Evolutionary conservation across 2,329 filamentous ascomycete genomes (phyloP).

Genomic region (Exutisphaerella laricina): DNA sequence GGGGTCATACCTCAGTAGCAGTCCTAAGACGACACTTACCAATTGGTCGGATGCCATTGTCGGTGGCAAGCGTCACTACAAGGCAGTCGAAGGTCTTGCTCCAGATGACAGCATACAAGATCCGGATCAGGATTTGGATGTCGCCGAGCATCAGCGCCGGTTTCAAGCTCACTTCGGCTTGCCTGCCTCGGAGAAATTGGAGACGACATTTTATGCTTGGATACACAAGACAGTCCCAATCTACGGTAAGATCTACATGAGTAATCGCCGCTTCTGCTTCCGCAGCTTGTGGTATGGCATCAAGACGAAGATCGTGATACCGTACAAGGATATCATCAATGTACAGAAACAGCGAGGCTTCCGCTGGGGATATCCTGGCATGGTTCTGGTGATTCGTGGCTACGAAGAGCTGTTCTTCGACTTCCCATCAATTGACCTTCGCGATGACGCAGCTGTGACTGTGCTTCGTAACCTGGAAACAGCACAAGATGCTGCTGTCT

Average conservation of each 20-base stretch:
- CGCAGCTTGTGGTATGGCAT: conserved; percentile 84
- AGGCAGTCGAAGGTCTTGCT: conserved; percentile 59
- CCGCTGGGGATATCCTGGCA: conserved; percentile 79
- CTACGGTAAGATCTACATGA: conserved; percentile 95
- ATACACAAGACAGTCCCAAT: conserved; percentile 84
- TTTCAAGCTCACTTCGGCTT: conserved; percentile 88
- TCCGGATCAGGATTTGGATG: conserved; percentile 51
- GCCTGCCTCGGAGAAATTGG: conserved; percentile 73
- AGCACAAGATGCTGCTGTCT: conserved; percentile 63
- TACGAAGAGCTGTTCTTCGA: conserved; percentile 98
- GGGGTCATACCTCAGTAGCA: conserved; percentile 61
- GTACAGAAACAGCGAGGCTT: conserved; percentile 94
- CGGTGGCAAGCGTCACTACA: conserved; percentile 84
- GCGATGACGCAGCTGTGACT: conserved; percentile 85
- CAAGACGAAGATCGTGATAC: conserved; percentile 84
- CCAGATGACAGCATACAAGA: conserved; percentile 60
- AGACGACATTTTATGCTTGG: conserved; percentile 87
- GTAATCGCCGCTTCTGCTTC: conserved; percentile 83
- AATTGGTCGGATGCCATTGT: conserved; percentile 98
- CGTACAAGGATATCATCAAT: conserved; percentile 85
- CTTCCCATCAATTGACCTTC: conserved; percentile 67
- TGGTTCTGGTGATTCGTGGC: conserved; percentile 87
- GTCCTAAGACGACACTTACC: conserved; percentile 93
- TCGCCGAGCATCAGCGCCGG: conserved; percentile 54
- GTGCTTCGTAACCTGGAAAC: conserved; percentile 71